Evolutionary conservation across 2,329 filamentous ascomycete genomes (phyloP).

Genomic region (Talaromyces sp.): DNA sequence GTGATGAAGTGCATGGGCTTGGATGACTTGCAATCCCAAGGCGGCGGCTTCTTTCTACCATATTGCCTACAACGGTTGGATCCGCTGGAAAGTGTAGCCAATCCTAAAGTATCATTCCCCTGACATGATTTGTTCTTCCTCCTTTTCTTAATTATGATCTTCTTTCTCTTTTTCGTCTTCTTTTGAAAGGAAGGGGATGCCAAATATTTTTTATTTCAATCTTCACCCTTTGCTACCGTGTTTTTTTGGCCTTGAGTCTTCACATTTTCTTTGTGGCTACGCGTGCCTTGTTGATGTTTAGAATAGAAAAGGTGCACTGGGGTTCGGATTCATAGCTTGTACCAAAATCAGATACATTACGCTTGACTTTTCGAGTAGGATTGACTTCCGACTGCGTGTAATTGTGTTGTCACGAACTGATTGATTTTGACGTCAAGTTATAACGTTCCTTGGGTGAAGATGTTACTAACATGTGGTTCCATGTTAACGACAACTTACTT

Average conservation of each 20-base stretch:
- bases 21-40: constrained; percentile 3
- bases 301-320: constrained; percentile 12
- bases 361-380: not conserved
- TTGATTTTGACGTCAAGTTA: too few species aligned
- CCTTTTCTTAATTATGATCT: constrained; percentile 6
- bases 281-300: constrained; percentile 7
- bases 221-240: constrained; percentile 1
- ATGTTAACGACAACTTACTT: too few species aligned
- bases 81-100: constrained; percentile 29
- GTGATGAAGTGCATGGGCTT: constrained; percentile 1
- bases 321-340: constrained; percentile 7
- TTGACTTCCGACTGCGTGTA: not conserved
- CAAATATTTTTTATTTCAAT: constrained; percentile 8
- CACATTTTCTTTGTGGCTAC: constrained; percentile 7
- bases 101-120: constrained; percentile 17
- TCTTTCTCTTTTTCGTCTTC: constrained; percentile 9
- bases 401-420: not conserved
- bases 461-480: too few species aligned
- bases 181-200: constrained; percentile 5
- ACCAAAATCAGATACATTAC: constrained; percentile 6
- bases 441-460: too few species aligned
- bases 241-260: constrained; percentile 5
- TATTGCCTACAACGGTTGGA: constrained; percentile 24
- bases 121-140: constrained; percentile 7
- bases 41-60: constrained; percentile 8